Conservation (phyloP, 2,329 filamentous ascomycete species). For the Microcyclospora pomicola region DNA sequence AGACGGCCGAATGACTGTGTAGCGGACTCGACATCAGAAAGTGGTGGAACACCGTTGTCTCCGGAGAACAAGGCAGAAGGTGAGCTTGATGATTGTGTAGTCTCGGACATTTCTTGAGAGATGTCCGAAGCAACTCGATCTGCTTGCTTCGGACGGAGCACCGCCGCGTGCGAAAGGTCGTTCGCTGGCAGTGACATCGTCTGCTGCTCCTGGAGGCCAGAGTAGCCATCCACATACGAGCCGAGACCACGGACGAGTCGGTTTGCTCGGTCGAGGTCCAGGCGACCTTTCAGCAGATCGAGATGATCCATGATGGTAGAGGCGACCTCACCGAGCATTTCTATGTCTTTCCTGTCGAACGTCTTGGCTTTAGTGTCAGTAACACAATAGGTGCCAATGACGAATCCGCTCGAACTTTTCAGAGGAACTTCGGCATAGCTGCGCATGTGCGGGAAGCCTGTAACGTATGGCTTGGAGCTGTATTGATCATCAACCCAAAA, state of each 20-base stretch:
- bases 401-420: slow-evolving; percentile 17
- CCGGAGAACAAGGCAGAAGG: not conserved
- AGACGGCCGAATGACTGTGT: not conserved
- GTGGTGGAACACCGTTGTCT: not conserved
- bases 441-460: slow-evolving; percentile 17
- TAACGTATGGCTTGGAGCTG: slow-evolving; percentile 18
- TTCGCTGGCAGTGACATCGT: not conserved
- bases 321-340: slow-evolving; percentile 8
- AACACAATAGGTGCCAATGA: slow-evolving; percentile 23
- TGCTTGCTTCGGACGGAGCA: not conserved
- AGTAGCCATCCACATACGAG: slow-evolving; percentile 5
- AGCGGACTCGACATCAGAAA: not conserved
- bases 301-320: slow-evolving; percentile 9
- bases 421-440: slow-evolving; percentile 24
- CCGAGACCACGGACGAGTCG: slow-evolving; percentile 9
- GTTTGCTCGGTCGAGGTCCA: slow-evolving; percentile 6
- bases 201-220: not conserved
- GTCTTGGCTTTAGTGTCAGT: slow-evolving; percentile 18
- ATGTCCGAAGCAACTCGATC: not conserved
- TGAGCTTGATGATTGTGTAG: not conserved
- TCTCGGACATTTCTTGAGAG: not conserved
- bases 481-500: slow-evolving; percentile 17
- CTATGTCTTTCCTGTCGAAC: slow-evolving; percentile 7
- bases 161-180: slow-evolving; percentile 16
- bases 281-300: slow-evolving; percentile 5